Evolutionary conservation across 2,329 filamentous ascomycete genomes (phyloP), one percentile per base, ranked within the genome.

Genomic region (Ophiobolus disseminans): DNA sequence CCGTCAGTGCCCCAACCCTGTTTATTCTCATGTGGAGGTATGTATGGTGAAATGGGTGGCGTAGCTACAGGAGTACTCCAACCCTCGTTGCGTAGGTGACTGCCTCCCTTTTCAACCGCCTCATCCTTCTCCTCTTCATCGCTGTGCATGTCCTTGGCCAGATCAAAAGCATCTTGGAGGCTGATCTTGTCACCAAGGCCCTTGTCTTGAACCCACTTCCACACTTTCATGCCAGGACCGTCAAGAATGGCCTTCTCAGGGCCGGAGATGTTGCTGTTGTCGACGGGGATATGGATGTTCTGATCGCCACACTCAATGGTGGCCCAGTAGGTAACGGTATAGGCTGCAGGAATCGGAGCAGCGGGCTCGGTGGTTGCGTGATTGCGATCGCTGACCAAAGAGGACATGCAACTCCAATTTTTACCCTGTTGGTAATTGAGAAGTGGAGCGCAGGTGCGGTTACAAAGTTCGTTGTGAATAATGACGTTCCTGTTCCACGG

Each of bases 151-250:
- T 58, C 46, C 32, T 48, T 50, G 32, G 61, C 61, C 11, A 67
- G 17, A 26, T 66, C 55, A n/a, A 53, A 63, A 3, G 61, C 57
- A 40, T 65, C 58, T 10, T 62, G 51, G 2, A 68, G 50, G n/a
- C 40, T 22, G 13, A 66, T 36, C 25, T 49, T 57, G 16, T 57
- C 45, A 19, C 23, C 30, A 5, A 68, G 53, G 5, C 45, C 46
- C 41, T 59, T 64, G 16, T 65, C 53, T 16, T 59, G 46, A 1
- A 60, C 40, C 63, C 63, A 68, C 34, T 61, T 60, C 65, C 62
- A 68, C 1, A 63, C 50, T 36, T 57, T 63, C 43, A 58, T 55
- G 53, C 65, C 26, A 11, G 31, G 45, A 4, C 31, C 28, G 21
- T 52, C 46, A 26, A 58, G 25, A 21, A 63, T 45, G 4, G 7